Base-by-base conservation (phyloP, 805 yeast genomes). In the Naumovozyma baii region DNA sequence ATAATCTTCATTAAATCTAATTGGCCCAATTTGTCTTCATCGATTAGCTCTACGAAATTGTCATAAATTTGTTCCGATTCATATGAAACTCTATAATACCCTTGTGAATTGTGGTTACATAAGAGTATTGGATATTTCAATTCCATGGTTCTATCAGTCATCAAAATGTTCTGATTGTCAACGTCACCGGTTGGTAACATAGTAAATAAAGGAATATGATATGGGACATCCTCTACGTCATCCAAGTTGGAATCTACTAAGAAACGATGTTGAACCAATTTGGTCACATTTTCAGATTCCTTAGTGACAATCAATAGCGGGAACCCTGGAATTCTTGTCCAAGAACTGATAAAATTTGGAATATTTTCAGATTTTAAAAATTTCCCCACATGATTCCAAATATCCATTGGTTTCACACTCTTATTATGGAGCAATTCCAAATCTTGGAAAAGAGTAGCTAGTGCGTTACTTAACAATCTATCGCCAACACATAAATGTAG, bases 251-350 rank as follows among this genome's bases (percentile, higher is more conserved):
- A 43, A 12, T 30, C 31, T 9, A 32, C 37, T n/a, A 55, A 18
- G 38, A 47, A 66, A 43, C 70, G 56, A 42, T 66, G 63, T 48
- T 72, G 76, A 31, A 56, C 65, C 17, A 71, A 34, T 18, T 49
- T 52, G 3, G 70, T 30, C 51, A 58, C 0, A 51, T 30, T 57
- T 17, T 51, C 51, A 7, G 46, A 41, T 8, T 47, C 49, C 9
- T 37, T 31, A 1, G 50, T 43, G 2, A 74, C 73, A 2, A 55
- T 48, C 5, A 80, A 50, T 2, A 74, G 53, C 4, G 88, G 86
- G 38, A 61, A 71, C 1, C 88, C 87, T 0, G 79, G 68, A 12
- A 69, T 57, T 50, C 74, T 68, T 2, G 72, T 59, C 87, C 86
- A 80, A 1, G 83, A 70, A 44, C 73, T 48, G 38, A 52, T 46